Conservation (phyloP, 805 yeast genomes). For the Debaryomyces tyrocola region DNA sequence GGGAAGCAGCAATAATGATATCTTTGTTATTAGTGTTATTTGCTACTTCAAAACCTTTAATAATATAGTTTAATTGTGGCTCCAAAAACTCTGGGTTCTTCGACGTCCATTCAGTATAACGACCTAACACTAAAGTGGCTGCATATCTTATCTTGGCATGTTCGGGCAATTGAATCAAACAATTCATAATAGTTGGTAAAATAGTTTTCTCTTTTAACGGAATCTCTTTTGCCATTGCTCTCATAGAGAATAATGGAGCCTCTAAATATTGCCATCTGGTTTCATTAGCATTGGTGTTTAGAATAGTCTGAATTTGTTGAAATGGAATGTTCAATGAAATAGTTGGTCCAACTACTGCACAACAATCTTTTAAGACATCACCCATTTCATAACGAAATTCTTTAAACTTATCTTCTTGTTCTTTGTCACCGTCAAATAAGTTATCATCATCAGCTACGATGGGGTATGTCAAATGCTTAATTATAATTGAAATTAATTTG, state of each 20-base stretch:
- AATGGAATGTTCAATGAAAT: conserved; percentile 72
- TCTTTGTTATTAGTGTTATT: conserved; percentile 34
- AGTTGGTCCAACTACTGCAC: conserved; percentile 81
- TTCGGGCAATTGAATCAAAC: conserved; percentile 71
- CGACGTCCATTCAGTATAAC: conserved; percentile 95
- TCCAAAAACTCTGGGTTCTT: conserved; percentile 81
- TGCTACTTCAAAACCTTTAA: conserved; percentile 56
- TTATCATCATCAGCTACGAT: conserved; percentile 23
- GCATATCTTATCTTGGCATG: conserved; percentile 88
- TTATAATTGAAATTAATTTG: conserved; percentile 58
- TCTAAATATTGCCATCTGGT: conserved; percentile 81
- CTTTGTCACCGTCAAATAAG: conserved; percentile 65
- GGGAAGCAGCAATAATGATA: conserved; percentile 82
- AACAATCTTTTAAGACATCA: conserved; percentile 94
- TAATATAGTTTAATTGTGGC: conserved; percentile 80
- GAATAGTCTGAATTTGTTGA: conserved; percentile 48
- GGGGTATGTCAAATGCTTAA: conserved; percentile 77
- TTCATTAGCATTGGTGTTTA: conserved; percentile 35
- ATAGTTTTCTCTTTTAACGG: conserved; percentile 61
- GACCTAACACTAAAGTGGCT: conserved; percentile 88
- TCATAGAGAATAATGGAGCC: conserved; percentile 83
- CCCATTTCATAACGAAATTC: conserved; percentile 97
- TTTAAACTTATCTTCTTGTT: conserved; percentile 87
- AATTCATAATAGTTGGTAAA: conserved; percentile 74
- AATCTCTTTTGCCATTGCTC: conserved; percentile 94